Conservation (phyloP, 108 stramenopile genomes). For the Nannochloropsis gaditana region DNA sequence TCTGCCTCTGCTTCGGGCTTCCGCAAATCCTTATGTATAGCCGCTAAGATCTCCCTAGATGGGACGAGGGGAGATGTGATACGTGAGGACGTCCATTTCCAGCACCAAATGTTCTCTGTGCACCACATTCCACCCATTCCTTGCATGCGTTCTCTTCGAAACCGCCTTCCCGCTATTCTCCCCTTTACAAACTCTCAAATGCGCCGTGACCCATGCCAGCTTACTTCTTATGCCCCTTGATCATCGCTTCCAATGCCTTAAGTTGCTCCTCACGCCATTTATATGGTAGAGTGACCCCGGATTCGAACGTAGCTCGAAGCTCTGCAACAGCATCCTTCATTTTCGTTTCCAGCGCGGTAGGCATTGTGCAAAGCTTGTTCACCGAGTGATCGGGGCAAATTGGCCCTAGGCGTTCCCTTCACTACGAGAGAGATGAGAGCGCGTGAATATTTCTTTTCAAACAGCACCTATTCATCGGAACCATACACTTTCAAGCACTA, state of each 20-base stretch:
- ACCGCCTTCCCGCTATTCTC: neutral
- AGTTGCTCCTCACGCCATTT: neutral
- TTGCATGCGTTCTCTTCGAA: neutral
- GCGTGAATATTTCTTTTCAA: no score
- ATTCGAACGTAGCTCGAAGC: neutral
- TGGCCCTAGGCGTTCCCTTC: no score
- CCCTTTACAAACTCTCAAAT: no score
- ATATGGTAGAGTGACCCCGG: neutral
- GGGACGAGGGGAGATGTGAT: neutral
- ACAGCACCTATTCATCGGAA: no score
- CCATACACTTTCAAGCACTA: no score
- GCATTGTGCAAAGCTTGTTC: no score
- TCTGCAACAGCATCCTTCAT: neutral
- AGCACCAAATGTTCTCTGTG: neutral
- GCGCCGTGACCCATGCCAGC: no score
- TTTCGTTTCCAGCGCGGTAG: neutral
- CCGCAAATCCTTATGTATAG: conserved; percentile 9
- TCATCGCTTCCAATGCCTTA: neutral
- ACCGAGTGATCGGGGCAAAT: no score
- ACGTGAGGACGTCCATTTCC: neutral
- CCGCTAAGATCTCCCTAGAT: conserved; percentile 16
- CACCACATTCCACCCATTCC: neutral
- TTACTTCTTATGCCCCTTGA: neutral
- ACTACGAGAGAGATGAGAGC: no score
- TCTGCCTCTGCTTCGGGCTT: neutral